Evolutionary conservation across 2,329 filamentous ascomycete species (phyloP), one percentile per base, ranked within the genome.

Genomic region (Neopestalotiopsis sp.): DNA sequence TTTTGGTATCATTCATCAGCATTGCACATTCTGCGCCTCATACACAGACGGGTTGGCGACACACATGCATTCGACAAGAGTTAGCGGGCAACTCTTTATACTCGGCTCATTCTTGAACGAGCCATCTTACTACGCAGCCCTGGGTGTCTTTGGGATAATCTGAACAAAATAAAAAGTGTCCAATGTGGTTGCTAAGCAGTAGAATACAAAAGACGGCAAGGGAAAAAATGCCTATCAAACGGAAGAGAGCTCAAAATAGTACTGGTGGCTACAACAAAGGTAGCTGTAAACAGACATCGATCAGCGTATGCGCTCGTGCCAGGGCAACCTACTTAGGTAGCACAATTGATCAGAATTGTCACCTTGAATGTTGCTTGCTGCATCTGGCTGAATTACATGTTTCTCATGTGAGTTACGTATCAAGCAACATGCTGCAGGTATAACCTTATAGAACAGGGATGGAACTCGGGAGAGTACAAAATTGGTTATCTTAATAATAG

Each of bases 21-120:
- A 52, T 52, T 52, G 45, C 45, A 52, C 45, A 52, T 52, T 52
- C 20, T 52, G 45, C 45, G 45, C 45, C 45, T 52, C 59, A 34
- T 62, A 62, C 30, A 62, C 59, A 42, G 59, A 62, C 30, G 59
- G 59, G 12, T 62, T 20, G 59, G 30, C 59, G 34, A 62, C 14
- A 40, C 30, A 62, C 14, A 38, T 34, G 34, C 59, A 62, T 62
- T 20, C 10, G 24, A 28, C n/a, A 62, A 40, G 59, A 20, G 59
- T 24, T 62, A 34, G 59, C 32, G 12, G 59, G 59, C 32, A 34
- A 62, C 32, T 34, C 59, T 40, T 40, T 52, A 4, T n/a, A 34
- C 32, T 62, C 20, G 59, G 57, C 57, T 59, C 57, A 24, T 30
- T 30, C 24, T 59, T 30, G 24, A 59, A 30, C 28, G 57, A 59